A percentile compares a stretch with the other conserved stretches of the same genome.
Conservation (phyloP, 2,329 filamentous ascomycete species). For the Coleophoma cylindrospora region DNA sequence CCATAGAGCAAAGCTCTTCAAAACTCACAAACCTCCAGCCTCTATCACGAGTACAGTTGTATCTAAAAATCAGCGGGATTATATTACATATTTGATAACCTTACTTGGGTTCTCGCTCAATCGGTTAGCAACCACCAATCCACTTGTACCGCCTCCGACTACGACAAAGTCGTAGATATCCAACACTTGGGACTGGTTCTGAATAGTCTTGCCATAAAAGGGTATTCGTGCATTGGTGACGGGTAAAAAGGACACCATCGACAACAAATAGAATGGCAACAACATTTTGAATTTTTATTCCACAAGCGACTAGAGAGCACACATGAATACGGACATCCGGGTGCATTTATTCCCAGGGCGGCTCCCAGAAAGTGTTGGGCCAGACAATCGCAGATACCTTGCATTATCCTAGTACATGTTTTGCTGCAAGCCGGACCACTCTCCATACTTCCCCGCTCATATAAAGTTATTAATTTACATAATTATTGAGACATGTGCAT, state of each 20-base stretch:
- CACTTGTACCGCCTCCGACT: slow-evolving; percentile 39
- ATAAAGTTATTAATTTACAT: too few species aligned
- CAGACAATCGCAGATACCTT: too few species aligned
- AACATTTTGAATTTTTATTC: too few species aligned
- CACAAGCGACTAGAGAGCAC: too few species aligned
- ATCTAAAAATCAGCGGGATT: not conserved
- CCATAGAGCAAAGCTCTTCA: not conserved
- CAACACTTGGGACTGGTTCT: not conserved
- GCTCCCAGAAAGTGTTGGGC: too few species aligned
- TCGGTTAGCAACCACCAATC: slow-evolving; percentile 35
- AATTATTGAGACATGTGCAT: too few species aligned
- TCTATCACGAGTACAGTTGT: slow-evolving; percentile 6
- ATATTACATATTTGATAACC: not conserved
- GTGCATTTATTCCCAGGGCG: too few species aligned
- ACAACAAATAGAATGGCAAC: too few species aligned
- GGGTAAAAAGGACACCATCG: not conserved
- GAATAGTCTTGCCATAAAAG: not conserved
- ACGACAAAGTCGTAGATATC: slow-evolving; percentile 30
- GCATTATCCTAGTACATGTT: too few species aligned
- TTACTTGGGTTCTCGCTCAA: slow-evolving; percentile 30
- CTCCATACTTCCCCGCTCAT: too few species aligned
- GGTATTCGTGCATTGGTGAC: not conserved
- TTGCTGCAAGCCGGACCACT: too few species aligned
- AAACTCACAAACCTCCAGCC: slow-evolving; percentile 4
- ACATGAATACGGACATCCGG: too few species aligned